phyloP scores from a whole-genome alignment of 108 stramenopile genomes.

The Pseudonitzschia delicatissima region DNA sequence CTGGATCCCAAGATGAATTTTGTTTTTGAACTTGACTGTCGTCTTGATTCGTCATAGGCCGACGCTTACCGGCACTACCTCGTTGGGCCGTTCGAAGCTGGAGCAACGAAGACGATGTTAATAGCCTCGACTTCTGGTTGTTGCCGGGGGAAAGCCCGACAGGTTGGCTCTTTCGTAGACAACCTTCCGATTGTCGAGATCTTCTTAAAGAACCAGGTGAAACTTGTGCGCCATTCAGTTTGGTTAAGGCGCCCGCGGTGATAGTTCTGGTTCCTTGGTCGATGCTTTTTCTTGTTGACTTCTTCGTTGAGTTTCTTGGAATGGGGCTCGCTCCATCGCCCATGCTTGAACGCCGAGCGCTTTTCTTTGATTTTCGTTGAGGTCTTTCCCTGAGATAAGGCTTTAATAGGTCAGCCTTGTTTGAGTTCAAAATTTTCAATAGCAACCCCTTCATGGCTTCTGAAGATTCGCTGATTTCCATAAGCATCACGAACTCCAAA shows the following conservation, averaged over 20 bases:
- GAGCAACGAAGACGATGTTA: background rate
- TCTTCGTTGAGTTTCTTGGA: background rate
- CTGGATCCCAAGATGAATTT: too few relatives aligned
- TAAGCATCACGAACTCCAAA: background rate
- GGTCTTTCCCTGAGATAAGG: background rate
- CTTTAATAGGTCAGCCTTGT: background rate
- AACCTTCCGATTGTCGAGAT: background rate
- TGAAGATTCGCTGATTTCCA: slow-evolving; percentile 1
- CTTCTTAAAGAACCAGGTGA: background rate
- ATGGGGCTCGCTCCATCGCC: background rate
- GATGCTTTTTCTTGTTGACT: background rate
- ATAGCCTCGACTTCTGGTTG: background rate
- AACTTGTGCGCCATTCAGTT: background rate
- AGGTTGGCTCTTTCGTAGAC: background rate
- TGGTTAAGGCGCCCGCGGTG: too few relatives aligned
- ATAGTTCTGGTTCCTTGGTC: background rate
- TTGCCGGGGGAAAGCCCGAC: background rate
- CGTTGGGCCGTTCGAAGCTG: background rate
- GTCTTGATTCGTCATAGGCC: too few relatives aligned
- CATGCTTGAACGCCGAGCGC: background rate
- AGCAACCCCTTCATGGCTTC: background rate
- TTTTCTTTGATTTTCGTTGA: background rate
- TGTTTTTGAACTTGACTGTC: too few relatives aligned
- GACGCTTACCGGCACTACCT: background rate
- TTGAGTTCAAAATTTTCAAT: slow-evolving; percentile 2